phyloP scores from a whole-genome alignment of 2,329 filamentous ascomycete genomes.

The Trematosphaeria pertusa region DNA sequence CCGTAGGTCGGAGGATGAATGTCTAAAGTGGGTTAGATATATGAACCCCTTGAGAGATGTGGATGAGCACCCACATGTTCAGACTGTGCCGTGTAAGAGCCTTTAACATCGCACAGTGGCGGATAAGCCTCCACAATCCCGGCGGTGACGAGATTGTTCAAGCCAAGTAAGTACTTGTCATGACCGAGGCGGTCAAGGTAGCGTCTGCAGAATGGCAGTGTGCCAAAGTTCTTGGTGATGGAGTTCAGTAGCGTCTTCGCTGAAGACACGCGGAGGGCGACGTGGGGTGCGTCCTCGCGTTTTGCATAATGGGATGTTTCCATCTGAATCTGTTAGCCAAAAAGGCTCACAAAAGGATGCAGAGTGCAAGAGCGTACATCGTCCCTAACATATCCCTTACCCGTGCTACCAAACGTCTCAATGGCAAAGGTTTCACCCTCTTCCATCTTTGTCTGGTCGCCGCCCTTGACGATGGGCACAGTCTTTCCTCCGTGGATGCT shows the following conservation, averaged over 20 bases:
- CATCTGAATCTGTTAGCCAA: conserved; percentile 53
- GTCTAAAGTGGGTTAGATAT: conserved; percentile 27
- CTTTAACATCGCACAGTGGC: conserved; percentile 88
- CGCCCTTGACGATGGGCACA: conserved; percentile 89
- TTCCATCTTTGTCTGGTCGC: conserved; percentile 94
- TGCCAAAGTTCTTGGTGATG: conserved; percentile 97
- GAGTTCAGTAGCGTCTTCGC: conserved; percentile 85
- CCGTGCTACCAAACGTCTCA: conserved; percentile 94
- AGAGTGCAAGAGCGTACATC: conserved; percentile 62
- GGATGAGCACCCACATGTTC: conserved; percentile 76
- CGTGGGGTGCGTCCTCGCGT: conserved; percentile 73
- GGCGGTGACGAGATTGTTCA: conserved; percentile 83
- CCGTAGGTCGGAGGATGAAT: conserved; percentile 51
- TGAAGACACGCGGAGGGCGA: conserved; percentile 77
- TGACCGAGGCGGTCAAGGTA: conserved; percentile 93
- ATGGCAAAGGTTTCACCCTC: conserved; percentile 95
- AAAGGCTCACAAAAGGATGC: neutral
- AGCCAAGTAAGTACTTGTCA: conserved; percentile 89
- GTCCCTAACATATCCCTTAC: conserved; percentile 85
- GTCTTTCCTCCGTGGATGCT: conserved; percentile 92
- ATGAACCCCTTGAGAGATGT: neutral
- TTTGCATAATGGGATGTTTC: conserved; percentile 91
- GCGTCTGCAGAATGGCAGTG: conserved; percentile 86
- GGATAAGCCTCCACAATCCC: conserved; percentile 92
- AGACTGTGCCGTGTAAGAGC: conserved; percentile 91